phyloP scores from a whole-genome alignment of 2,329 filamentous ascomycete genomes.

The Periconia digitata region DNA sequence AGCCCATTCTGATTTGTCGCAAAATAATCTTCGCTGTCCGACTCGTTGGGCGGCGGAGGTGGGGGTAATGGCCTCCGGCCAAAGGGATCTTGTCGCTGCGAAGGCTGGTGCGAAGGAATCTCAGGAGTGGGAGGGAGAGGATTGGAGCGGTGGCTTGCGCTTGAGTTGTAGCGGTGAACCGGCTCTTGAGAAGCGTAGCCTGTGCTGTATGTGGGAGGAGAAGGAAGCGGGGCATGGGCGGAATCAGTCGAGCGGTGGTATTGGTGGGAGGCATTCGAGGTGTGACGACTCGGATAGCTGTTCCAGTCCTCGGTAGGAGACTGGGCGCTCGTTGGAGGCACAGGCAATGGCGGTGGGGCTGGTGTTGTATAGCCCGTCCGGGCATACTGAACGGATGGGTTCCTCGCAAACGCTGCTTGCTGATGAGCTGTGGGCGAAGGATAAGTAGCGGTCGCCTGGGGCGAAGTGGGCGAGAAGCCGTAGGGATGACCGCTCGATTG shows the following conservation, averaged over 20 bases:
- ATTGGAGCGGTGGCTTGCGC: constrained; percentile 35
- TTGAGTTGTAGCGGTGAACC: constrained; percentile 32
- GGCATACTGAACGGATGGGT: constrained; percentile 31
- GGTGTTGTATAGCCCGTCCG: constrained; percentile 38
- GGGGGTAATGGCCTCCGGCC: constrained; percentile 61
- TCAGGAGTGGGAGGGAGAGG: constrained; percentile 52
- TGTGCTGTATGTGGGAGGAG: constrained; percentile 33
- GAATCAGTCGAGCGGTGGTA: constrained; percentile 31
- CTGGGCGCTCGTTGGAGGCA: constrained; percentile 35
- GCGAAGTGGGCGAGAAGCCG: constrained; percentile 41
- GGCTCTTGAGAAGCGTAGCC: constrained; percentile 31
- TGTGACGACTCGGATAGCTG: constrained; percentile 30
- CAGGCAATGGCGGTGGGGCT: constrained; percentile 40
- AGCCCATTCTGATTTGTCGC: constrained; percentile 31
- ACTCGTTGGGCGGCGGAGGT: constrained; percentile 58
- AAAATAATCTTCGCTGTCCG: constrained; percentile 46
- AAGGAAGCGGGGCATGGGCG: constrained; percentile 39
- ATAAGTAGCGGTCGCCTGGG: constrained; percentile 24
- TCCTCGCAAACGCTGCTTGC: constrained; percentile 35
- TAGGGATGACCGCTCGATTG: constrained; percentile 40
- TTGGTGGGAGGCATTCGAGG: constrained; percentile 29
- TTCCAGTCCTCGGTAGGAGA: constrained; percentile 39
- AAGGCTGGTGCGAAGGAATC: constrained; percentile 52
- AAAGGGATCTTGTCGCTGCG: constrained; percentile 54
- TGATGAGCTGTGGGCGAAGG: constrained; percentile 34